Evolutionary conservation across 2,329 filamentous ascomycete genomes (phyloP).

Genomic region (Cladorrhinum sp.): DNA sequence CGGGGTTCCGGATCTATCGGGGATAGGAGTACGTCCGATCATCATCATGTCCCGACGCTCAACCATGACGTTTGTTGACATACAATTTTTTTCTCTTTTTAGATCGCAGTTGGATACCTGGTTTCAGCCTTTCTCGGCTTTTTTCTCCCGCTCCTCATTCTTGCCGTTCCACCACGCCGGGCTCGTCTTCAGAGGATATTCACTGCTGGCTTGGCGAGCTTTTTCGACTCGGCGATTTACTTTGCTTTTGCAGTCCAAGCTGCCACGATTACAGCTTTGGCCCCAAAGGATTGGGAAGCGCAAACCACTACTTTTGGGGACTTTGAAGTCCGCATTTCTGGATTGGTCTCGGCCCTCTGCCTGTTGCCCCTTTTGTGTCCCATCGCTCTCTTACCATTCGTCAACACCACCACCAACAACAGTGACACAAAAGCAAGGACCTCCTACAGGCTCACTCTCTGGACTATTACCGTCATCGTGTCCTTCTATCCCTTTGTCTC

Average conservation of each 20-base stretch:
- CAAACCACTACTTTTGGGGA: background rate
- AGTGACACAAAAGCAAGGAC: background rate
- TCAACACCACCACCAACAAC: background rate
- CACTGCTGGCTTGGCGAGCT: background rate
- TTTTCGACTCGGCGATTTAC: slow-evolving; percentile 13
- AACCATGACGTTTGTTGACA: background rate
- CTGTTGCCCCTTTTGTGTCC: background rate
- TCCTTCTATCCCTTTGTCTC: slow-evolving; percentile 8
- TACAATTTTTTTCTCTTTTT: background rate
- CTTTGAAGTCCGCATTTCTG: background rate
- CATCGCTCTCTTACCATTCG: background rate
- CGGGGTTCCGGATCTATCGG: background rate
- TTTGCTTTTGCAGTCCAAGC: slow-evolving; percentile 13
- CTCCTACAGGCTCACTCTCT: background rate
- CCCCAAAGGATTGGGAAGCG: background rate
- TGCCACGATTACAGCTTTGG: slow-evolving; percentile 7
- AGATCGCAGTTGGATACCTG: background rate
- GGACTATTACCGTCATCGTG: background rate
- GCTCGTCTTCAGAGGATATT: background rate
- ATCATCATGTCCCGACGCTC: background rate
- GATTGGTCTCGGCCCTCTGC: background rate
- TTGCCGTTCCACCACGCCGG: background rate
- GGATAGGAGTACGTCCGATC: background rate
- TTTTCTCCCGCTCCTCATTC: background rate
- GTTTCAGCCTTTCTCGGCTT: background rate